phyloP scores from a whole-genome alignment of 768 basidiomycete genomes.

The Tephrocybe rancida region DNA sequence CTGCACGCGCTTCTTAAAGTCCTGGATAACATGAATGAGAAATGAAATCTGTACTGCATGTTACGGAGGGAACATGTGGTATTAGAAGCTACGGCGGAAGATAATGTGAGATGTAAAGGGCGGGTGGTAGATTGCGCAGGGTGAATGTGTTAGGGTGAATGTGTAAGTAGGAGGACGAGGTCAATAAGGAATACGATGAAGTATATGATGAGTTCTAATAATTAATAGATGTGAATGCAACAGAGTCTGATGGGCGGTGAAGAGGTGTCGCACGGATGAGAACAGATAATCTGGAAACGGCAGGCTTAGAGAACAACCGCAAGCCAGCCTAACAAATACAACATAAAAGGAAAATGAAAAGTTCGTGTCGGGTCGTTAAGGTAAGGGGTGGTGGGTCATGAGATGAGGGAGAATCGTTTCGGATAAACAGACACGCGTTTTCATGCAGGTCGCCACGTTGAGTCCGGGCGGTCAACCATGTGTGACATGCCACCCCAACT shows the following conservation, averaged over 20 bases:
- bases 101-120: neutral
- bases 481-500: constrained; percentile 51
- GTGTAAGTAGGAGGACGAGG: neutral
- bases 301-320: neutral
- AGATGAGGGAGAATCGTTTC: neutral
- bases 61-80: constrained; percentile 1
- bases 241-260: constrained; percentile 5
- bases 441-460: constrained; percentile 42
- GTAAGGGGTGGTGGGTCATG: constrained; percentile 1
- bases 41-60: constrained; percentile 13
- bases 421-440: constrained; percentile 14
- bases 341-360: constrained; percentile 13
- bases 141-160: neutral
- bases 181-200: constrained; percentile 9
- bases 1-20: too few species aligned
- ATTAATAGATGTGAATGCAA: constrained; percentile 22
- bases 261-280: constrained; percentile 8
- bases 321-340: constrained; percentile 4
- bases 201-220: constrained; percentile 29
- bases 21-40: neutral
- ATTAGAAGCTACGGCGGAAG: constrained; percentile 11
- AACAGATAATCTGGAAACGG: neutral
- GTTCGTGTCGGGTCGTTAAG: constrained; percentile 6
- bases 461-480: constrained; percentile 42
- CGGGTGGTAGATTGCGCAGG: neutral